These are phyloP conservation scores for Panicum virgatum DNA, from an alignment of 202 grass and related monocot genomes.

Conservation along the genomic window DNA sequence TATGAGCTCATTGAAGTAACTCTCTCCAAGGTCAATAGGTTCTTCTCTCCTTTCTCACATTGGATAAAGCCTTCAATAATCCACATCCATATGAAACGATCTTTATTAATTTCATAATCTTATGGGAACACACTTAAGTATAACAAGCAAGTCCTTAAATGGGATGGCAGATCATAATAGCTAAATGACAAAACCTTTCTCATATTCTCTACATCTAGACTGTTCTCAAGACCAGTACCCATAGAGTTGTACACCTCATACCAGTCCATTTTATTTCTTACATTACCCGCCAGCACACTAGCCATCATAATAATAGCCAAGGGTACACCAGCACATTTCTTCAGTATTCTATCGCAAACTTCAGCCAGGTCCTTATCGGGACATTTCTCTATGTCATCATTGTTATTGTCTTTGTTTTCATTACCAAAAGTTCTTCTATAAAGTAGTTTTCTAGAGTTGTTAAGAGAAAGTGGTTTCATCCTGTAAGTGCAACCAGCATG, in stretches of 20 bases:
- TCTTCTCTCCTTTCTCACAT: no score
- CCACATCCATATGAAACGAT: neutral
- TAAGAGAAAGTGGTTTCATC: neutral
- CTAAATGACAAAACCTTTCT: neutral
- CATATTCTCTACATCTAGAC: neutral
- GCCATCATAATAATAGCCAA: neutral
- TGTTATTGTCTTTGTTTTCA: neutral
- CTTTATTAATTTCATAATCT: neutral
- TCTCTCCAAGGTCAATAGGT: neutral
- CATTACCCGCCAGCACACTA: neutral
- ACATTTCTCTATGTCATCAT: neutral
- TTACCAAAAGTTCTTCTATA: neutral
- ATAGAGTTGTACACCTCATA: neutral
- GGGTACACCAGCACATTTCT: no score
- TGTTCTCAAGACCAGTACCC: neutral
- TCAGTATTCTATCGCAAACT: no score
- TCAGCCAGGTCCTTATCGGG: no score
- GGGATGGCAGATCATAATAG: neutral
- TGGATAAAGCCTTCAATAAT: neutral
- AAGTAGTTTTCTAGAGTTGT: neutral
- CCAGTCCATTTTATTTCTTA: neutral
- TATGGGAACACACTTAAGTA: neutral
- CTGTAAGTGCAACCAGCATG: neutral
- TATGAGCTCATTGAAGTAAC: neutral
- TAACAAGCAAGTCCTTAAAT: neutral